These are phyloP conservation scores for Leccinum proliferum DNA, from an alignment of 1,284 basidiomycete genomes.

Conservation along the genomic window DNA sequence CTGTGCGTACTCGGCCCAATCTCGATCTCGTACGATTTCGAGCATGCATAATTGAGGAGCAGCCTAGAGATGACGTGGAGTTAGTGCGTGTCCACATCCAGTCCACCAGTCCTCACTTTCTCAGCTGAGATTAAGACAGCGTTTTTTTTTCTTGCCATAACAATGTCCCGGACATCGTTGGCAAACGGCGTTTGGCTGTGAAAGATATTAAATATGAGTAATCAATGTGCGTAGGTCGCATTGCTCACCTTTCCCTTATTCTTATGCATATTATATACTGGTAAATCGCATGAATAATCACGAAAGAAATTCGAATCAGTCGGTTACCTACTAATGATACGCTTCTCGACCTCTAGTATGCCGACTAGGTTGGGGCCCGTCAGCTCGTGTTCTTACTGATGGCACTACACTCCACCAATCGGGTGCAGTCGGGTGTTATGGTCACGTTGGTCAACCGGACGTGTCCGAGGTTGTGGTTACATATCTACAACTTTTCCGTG, in stretches of 20 bases:
- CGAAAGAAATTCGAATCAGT: no score
- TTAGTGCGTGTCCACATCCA: not conserved
- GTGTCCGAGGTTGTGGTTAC: conserved; percentile 51
- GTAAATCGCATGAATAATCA: no score
- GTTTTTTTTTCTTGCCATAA: conserved; percentile 55
- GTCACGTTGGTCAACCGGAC: conserved; percentile 71
- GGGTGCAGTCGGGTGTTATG: conserved; percentile 59
- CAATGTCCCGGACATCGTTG: conserved; percentile 64
- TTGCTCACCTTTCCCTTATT: conserved; percentile 14
- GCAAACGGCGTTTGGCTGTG: conserved; percentile 43
- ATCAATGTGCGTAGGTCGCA: not conserved
- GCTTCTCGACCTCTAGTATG: no score
- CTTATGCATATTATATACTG: no score
- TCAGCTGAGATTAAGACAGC: conserved; percentile 55
- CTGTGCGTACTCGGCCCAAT: conserved; percentile 30
- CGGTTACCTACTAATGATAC: no score
- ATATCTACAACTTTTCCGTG: conserved; percentile 53
- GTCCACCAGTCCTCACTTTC: conserved; percentile 39
- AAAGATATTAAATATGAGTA: conserved; percentile 10
- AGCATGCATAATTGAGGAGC: conserved; percentile 80
- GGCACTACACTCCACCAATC: conserved; percentile 69
- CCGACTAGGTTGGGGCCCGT: conserved; percentile 30
- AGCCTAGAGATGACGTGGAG: conserved; percentile 37
- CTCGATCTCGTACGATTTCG: conserved; percentile 53
- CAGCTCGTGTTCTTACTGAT: conserved; percentile 47